Evolutionary conservation across 768 basidiomycete species (phyloP).

Genomic region (Trametes cingulata): DNA sequence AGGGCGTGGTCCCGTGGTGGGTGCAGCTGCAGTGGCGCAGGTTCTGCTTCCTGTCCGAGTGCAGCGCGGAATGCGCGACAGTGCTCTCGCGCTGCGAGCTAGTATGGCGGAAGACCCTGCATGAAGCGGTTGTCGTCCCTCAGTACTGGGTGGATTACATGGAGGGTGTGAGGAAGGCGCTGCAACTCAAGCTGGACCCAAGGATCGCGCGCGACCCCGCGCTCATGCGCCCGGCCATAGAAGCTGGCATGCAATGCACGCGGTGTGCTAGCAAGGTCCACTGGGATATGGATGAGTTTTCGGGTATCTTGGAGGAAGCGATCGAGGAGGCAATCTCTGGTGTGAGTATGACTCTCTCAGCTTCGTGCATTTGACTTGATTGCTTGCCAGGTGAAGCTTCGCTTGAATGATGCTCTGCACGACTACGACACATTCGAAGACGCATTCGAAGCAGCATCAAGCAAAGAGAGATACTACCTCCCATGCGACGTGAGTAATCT

Average conservation of each 20-base stretch:
- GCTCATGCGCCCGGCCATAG: background rate
- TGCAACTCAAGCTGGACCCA: background rate
- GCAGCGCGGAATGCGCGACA: background rate
- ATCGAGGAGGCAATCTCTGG: slow-evolving; percentile 3
- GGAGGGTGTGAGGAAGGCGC: background rate
- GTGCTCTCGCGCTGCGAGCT: background rate
- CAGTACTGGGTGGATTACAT: slow-evolving; percentile 11
- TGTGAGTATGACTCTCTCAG: background rate
- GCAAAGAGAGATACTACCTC: too few species aligned
- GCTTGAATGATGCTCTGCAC: too few species aligned
- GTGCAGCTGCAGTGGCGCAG: slow-evolving; percentile 12
- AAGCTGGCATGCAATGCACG: background rate
- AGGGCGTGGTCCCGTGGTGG: slow-evolving; percentile 6
- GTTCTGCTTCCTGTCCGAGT: slow-evolving; percentile 14
- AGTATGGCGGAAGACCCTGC: background rate
- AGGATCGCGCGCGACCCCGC: background rate
- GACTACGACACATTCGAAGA: too few species aligned
- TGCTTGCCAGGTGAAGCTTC: background rate
- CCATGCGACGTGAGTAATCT: too few species aligned
- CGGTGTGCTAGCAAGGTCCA: background rate
- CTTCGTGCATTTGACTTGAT: background rate
- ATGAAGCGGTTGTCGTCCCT: background rate
- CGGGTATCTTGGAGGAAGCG: background rate
- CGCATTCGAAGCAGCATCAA: too few species aligned
- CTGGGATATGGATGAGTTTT: slow-evolving; percentile 10